phyloP scores from a whole-genome alignment of 768 basidiomycete species.

The Rhizopogon vesiculosus region DNA sequence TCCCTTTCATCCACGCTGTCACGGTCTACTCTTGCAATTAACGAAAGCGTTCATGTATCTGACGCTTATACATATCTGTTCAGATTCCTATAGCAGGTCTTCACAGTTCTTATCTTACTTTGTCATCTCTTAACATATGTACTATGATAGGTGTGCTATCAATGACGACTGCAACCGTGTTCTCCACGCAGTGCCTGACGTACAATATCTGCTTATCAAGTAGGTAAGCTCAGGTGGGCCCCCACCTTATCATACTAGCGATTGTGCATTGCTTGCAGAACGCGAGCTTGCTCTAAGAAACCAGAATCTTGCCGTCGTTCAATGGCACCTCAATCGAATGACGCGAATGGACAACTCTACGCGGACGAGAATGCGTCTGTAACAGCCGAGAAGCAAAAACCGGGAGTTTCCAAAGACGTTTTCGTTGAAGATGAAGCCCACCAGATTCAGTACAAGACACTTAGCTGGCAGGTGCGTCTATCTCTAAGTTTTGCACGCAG shows the following conservation, averaged over 20 bases:
- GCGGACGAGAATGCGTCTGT: background rate
- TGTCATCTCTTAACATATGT: background rate
- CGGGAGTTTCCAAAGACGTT: constrained; percentile 27
- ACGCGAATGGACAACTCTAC: background rate
- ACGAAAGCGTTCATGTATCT: background rate
- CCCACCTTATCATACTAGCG: background rate
- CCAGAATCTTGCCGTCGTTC: background rate
- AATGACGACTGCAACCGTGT: background rate
- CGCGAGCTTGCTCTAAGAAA: background rate
- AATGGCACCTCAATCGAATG: constrained; percentile 3
- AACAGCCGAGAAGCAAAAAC: background rate
- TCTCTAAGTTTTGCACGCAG: background rate
- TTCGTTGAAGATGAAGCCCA: constrained; percentile 40
- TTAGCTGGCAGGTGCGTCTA: constrained; percentile 42
- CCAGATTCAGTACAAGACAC: constrained; percentile 48
- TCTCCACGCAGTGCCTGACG: background rate
- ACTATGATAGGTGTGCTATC: background rate
- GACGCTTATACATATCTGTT: background rate
- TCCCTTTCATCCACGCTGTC: background rate
- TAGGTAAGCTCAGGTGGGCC: background rate
- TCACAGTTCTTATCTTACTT: background rate
- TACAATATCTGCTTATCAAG: background rate
- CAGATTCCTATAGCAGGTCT: background rate
- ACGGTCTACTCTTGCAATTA: background rate
- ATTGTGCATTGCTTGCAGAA: background rate